Percentiles rank a stretch among this genome's conserved stretches.
Conservation (phyloP, 2,329 filamentous ascomycete genomes). For the Exophiala sp. region DNA sequence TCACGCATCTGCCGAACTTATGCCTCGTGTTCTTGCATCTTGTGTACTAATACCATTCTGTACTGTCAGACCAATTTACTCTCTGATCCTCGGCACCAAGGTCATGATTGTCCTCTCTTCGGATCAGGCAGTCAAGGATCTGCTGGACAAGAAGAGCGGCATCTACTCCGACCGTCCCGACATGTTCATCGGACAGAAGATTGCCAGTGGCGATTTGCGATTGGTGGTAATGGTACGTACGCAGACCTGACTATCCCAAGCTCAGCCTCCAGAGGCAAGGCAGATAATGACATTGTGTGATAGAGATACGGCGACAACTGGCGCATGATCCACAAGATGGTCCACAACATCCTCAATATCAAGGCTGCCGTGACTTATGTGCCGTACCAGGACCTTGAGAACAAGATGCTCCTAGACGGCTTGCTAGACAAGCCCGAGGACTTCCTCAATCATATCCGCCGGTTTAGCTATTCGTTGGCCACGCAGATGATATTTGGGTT, state of each 20-base stretch:
- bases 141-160: constrained; percentile 47
- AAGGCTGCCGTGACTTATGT: constrained; percentile 46
- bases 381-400: constrained; percentile 52
- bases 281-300: background rate
- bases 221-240: constrained; percentile 32
- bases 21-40: no score
- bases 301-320: constrained; percentile 31
- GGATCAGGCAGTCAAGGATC: constrained; percentile 45
- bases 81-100: constrained; percentile 47
- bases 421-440: constrained; percentile 42
- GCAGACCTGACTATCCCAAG: background rate
- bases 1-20: no score
- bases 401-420: constrained; percentile 46
- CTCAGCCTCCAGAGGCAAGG: background rate
- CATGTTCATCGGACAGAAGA: constrained; percentile 41
- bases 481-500: constrained; percentile 49
- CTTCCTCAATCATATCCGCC: constrained; percentile 43
- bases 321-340: constrained; percentile 33
- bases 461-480: constrained; percentile 46
- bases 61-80: constrained; percentile 41
- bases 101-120: constrained; percentile 45
- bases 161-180: constrained; percentile 48
- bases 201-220: constrained; percentile 31
- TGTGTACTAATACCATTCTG: background rate
- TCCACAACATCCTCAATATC: constrained; percentile 46